Percentiles rank a stretch among this genome's conserved stretches.
Conservation (phyloP, 495 filamentous ascomycete genomes). For the Lasiosphaeria miniovina region DNA sequence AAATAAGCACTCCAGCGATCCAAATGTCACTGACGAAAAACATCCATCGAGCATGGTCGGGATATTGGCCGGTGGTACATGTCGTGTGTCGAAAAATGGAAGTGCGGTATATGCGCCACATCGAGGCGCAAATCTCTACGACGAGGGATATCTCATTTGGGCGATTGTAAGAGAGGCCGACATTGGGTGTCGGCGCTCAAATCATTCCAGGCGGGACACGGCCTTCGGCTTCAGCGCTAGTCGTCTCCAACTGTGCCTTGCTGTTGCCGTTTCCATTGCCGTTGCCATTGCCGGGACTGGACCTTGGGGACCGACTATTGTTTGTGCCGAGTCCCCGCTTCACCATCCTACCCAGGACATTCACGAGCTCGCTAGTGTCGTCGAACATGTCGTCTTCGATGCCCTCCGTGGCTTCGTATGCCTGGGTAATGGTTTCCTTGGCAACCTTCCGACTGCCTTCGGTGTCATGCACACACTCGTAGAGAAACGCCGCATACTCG, state of each 20-base stretch:
- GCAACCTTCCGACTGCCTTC: slow-evolving; percentile 72
- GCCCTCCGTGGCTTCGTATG: slow-evolving; percentile 84
- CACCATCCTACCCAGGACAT: slow-evolving; percentile 72
- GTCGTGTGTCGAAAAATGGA: too few species aligned
- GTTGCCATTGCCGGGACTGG: slow-evolving; percentile 15
- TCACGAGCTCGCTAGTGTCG: slow-evolving; percentile 73
- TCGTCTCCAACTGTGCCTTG: slow-evolving; percentile 11
- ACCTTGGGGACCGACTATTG: slow-evolving; percentile 26
- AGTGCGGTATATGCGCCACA: too few species aligned
- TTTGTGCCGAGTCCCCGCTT: slow-evolving; percentile 56
- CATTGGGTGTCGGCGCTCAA: not conserved
- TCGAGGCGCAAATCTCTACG: too few species aligned
- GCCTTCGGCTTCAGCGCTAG: not conserved
- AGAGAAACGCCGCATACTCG: slow-evolving; percentile 91
- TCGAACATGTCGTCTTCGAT: slow-evolving; percentile 89
- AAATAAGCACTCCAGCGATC: too few species aligned
- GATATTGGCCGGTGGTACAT: too few species aligned
- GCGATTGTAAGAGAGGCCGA: too few species aligned
- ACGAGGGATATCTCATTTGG: too few species aligned
- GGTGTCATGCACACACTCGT: slow-evolving; percentile 85
- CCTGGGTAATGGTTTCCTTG: slow-evolving; percentile 79
- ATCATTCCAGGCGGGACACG: slow-evolving; percentile 9
- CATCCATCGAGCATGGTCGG: too few species aligned
- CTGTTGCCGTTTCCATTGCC: too few species aligned
- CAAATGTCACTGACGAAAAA: too few species aligned